Base-by-base conservation (phyloP, 176 grass and related monocot genomes). In the Paspalum notatum region DNA sequence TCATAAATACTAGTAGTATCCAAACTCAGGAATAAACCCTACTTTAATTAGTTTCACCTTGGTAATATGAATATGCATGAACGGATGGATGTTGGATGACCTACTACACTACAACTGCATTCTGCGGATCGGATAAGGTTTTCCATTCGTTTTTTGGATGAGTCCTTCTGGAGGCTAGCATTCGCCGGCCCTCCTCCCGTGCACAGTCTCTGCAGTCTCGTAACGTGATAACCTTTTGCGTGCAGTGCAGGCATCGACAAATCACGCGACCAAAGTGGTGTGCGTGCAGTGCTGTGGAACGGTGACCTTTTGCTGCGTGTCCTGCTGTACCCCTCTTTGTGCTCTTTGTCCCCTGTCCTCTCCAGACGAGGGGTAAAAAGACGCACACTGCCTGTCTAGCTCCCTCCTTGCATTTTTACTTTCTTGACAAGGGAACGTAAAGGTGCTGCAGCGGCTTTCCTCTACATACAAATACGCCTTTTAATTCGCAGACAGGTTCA, bases 291-390 rank as follows among this genome's bases (percentile, higher is more conserved):
- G 64, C 61, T 11, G 41, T 80, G 24, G 52, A 81, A 71, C 65
- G 7, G 6, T 63, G 46, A 16, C 55, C 66, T 80, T 80, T 84
- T 74, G 12, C 67, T 80, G 62, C 76, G 38, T 79, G 38, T 55
- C 58, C 67, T 55, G 47, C 72, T 43, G 46, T 42, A 4, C 27
- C 27, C 59, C 18, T 80, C 60, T 80, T 74, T 86, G 84, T 86
- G 73, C 84, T 66, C 76, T 80, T 74, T 86, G 84, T 67, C 67
- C 58, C 76, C 84, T 53, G n/a, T 9, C 4, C 11, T 83, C 15
- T 44, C 64, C n/a, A n/a, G n/a, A n/a, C n/a, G 15, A 27, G 38
- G 48, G 46, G 46, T 82, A 61, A 53, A 82, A 82, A 82, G 58
- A 74, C 25, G 32, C 27, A 64, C 56, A 74, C 20, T 51, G 56